A percentile compares a stretch with the other conserved stretches of the same genome.
Evolutionary conservation across 1,139 yeast genomes (phyloP).

Genomic region (Pichia sp.): DNA sequence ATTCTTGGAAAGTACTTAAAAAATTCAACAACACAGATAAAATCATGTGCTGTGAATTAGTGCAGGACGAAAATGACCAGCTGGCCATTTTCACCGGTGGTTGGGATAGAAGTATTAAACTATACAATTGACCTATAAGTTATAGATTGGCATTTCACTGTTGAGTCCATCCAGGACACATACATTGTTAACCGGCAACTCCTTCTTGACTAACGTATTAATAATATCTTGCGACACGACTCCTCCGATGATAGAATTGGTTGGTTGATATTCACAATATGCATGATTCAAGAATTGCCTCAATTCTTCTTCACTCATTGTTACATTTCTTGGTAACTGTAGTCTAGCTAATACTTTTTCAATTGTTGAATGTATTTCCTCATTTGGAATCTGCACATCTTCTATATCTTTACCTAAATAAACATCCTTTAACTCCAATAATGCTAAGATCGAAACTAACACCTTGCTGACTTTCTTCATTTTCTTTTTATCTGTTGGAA

Average conservation of each 20-base stretch:
- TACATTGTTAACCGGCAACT: slow-evolving; percentile 77
- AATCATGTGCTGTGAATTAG: slow-evolving; percentile 54
- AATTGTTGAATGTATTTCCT: slow-evolving; percentile 27
- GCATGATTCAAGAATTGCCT: slow-evolving; percentile 43
- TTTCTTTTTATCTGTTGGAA: slow-evolving; percentile 43
- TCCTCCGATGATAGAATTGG: slow-evolving; percentile 87
- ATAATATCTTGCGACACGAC: slow-evolving; percentile 86
- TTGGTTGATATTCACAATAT: slow-evolving; percentile 72
- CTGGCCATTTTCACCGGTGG: slow-evolving; percentile 58
- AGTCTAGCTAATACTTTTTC: slow-evolving; percentile 29
- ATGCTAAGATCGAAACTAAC: slow-evolving; percentile 56
- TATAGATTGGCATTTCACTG: slow-evolving; percentile 72
- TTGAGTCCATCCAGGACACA: slow-evolving; percentile 66
- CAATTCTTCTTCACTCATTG: slow-evolving; percentile 33
- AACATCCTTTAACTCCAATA: slow-evolving; percentile 34
- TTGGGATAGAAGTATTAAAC: slow-evolving; percentile 74
- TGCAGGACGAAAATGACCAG: slow-evolving; percentile 32
- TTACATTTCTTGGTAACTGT: slow-evolving; percentile 32
- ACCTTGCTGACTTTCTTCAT: slow-evolving; percentile 51
- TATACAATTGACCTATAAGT: slow-evolving; percentile 38
- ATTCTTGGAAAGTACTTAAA: slow-evolving; percentile 59
- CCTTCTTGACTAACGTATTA: slow-evolving; percentile 69
- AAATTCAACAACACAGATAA: slow-evolving; percentile 58
- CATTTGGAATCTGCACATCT: slow-evolving; percentile 15
- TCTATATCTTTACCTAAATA: slow-evolving; percentile 17